phyloP scores from a whole-genome alignment of 2,329 filamentous ascomycete species.

The Teratosphaeria viscida region DNA sequence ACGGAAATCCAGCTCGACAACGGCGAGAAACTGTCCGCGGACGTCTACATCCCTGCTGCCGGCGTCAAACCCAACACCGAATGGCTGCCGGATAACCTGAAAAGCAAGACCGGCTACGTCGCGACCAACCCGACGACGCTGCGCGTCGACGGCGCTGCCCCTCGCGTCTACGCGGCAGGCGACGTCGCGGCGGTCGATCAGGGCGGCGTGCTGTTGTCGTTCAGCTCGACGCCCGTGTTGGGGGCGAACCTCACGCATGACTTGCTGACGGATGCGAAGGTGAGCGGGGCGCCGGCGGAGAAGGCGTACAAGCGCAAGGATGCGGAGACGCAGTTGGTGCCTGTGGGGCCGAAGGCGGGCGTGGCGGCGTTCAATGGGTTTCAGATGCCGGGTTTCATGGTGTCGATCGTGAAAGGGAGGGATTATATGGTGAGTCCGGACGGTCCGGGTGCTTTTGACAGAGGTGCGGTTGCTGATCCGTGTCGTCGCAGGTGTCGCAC shows the following conservation, averaged over 20 bases:
- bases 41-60: constrained; percentile 44
- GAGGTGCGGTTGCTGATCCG: not conserved
- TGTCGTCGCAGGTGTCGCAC: constrained; percentile 19
- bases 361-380: constrained; percentile 27
- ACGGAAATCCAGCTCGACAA: constrained; percentile 36
- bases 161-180: constrained; percentile 39
- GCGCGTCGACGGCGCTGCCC: constrained; percentile 35
- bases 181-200: constrained; percentile 35
- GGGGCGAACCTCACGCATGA: constrained; percentile 39
- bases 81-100: constrained; percentile 40
- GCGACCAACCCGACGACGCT: constrained; percentile 36
- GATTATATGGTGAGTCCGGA: constrained; percentile 9
- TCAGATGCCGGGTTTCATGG: constrained; percentile 24
- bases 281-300: constrained; percentile 13
- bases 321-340: constrained; percentile 24
- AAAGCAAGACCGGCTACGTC: constrained; percentile 37
- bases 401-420: constrained; percentile 26
- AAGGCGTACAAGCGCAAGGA: constrained; percentile 18
- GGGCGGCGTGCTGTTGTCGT: constrained; percentile 34
- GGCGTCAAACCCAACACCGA: constrained; percentile 43
- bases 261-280: constrained; percentile 25
- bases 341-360: constrained; percentile 21
- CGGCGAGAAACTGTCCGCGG: constrained; percentile 37
- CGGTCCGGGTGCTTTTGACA: not conserved
- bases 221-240: constrained; percentile 30